phyloP scores from a whole-genome alignment of 257 asterid genomes.

The Schizonepeta tenuifolia region DNA sequence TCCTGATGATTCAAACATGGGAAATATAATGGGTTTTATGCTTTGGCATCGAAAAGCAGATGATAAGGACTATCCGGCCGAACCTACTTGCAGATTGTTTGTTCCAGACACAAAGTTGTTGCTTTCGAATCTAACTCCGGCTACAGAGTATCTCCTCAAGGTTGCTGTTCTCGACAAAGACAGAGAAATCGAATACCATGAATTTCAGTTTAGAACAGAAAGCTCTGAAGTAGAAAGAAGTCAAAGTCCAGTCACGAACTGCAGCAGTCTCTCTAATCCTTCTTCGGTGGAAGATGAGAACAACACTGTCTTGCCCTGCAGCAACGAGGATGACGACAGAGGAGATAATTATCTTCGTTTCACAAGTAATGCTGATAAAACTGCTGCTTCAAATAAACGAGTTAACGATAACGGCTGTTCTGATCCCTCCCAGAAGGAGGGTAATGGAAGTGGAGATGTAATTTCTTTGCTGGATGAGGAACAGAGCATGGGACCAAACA shows the following conservation, averaged over 20 bases:
- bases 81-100: slow-evolving; percentile 67
- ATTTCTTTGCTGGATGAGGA: slow-evolving; percentile 51
- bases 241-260: slow-evolving; percentile 67
- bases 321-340: slow-evolving; percentile 49
- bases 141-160: slow-evolving; percentile 64
- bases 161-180: slow-evolving; percentile 49
- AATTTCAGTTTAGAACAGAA: slow-evolving; percentile 53
- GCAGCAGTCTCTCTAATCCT: slow-evolving; percentile 89
- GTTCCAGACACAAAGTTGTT: slow-evolving; percentile 51
- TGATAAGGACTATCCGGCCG: slow-evolving; percentile 56
- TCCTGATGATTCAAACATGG: slow-evolving; percentile 31
- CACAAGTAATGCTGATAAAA: slow-evolving; percentile 41
- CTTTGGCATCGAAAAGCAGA: slow-evolving; percentile 78
- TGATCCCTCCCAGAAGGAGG: slow-evolving; percentile 43
- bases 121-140: slow-evolving; percentile 63
- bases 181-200: slow-evolving; percentile 51
- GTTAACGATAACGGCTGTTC: slow-evolving; percentile 13
- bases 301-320: slow-evolving; percentile 52
- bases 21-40: slow-evolving; percentile 37
- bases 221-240: slow-evolving; percentile 53
- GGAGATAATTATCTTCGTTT: slow-evolving; percentile 46
- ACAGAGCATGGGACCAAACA: slow-evolving; percentile 34
- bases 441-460: slow-evolving; percentile 32
- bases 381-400: slow-evolving; percentile 37
- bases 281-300: slow-evolving; percentile 89